Evolutionary conservation across 2,329 filamentous ascomycete genomes (phyloP).

Genomic region (Epichloe brachyelytri): DNA sequence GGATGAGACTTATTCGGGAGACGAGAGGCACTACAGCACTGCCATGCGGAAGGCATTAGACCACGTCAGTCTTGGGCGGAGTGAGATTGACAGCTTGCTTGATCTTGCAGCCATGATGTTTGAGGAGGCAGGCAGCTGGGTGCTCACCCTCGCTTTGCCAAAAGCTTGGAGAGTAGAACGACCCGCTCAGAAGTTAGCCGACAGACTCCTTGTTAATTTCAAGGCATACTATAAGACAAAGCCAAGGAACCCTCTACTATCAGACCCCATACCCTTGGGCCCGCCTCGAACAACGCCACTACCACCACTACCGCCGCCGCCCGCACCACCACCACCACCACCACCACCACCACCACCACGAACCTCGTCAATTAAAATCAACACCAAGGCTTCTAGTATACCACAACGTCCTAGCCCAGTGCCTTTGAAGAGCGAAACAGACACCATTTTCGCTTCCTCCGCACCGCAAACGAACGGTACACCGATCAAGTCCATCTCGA

Average conservation of each 20-base stretch:
- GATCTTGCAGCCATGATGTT: conserved; percentile 35
- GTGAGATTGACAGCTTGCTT: conserved; percentile 28
- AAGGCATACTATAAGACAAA: conserved; percentile 25
- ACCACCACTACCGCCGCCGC: neutral
- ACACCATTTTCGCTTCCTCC: conserved; percentile 4
- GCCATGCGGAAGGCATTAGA: conserved; percentile 32
- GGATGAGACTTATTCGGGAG: conserved; percentile 26
- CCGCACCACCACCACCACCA: conserved; percentile 15
- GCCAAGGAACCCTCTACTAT: conserved; percentile 16
- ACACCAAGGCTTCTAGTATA: conserved; percentile 17
- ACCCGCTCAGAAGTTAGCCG: conserved; percentile 20
- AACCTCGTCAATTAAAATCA: conserved; percentile 27
- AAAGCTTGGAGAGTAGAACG: conserved; percentile 28
- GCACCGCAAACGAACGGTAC: conserved; percentile 2
- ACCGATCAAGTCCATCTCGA: conserved; percentile 9
- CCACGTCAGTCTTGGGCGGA: conserved; percentile 24
- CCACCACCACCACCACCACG: conserved; percentile 16
- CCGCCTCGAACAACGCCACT: conserved; percentile 19
- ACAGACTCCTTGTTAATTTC: conserved; percentile 25
- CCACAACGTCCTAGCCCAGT: conserved; percentile 9
- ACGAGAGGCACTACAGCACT: conserved; percentile 26
- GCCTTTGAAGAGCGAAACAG: neutral
- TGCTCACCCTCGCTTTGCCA: conserved; percentile 28
- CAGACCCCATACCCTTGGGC: conserved; percentile 12
- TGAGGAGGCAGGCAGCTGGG: conserved; percentile 29